These are phyloP conservation scores for Komagataella populi DNA, from an alignment of 805 yeast species.

Conservation along the genomic window DNA sequence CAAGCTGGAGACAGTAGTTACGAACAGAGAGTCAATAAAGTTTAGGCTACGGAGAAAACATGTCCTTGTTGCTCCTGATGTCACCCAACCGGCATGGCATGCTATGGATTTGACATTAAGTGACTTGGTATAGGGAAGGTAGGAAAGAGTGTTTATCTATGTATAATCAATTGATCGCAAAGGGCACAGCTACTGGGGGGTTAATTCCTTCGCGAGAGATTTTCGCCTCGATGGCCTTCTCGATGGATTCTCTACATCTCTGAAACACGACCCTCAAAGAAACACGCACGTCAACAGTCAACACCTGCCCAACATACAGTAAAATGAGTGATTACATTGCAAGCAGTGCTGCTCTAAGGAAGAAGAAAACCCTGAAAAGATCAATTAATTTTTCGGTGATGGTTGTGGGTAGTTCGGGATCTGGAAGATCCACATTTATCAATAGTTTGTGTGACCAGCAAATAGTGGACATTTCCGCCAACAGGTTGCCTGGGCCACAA, in stretches of 20 bases:
- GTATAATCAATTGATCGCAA: not conserved
- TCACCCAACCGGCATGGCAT: not conserved
- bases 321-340: not conserved
- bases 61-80: not conserved
- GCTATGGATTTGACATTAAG: not conserved
- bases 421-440: slow-evolving; percentile 86
- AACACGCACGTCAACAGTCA: not conserved
- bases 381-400: slow-evolving; percentile 75
- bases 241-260: not conserved
- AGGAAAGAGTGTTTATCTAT: not conserved
- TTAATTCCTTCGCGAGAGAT: not conserved
- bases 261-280: not conserved
- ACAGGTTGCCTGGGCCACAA: slow-evolving; percentile 18
- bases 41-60: not conserved
- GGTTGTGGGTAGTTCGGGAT: slow-evolving; percentile 81
- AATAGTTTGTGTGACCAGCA: slow-evolving; percentile 84
- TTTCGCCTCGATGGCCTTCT: not conserved
- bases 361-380: slow-evolving; percentile 70
- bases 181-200: not conserved
- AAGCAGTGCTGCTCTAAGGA: slow-evolving; percentile 24
- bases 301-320: not conserved
- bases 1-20: not conserved
- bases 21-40: not conserved
- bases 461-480: slow-evolving; percentile 61
- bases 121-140: not conserved